phyloP scores from a whole-genome alignment of 108 stramenopile genomes.

The Skeletonema marinoi region DNA sequence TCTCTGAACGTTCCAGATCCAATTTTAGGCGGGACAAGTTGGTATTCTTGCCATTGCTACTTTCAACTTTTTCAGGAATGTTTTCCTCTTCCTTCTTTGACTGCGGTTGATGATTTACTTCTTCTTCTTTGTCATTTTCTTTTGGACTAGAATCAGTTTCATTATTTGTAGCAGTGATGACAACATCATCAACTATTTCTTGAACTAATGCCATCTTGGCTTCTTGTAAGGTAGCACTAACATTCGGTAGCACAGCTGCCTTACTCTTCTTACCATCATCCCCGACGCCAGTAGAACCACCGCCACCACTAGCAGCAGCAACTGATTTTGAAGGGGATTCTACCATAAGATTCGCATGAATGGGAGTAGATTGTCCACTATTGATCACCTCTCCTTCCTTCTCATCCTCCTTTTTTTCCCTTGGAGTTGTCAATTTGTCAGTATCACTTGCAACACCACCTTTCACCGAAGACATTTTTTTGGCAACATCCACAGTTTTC shows the following conservation, averaged over 20 bases:
- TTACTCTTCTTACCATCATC: not conserved
- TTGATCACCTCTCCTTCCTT: not conserved
- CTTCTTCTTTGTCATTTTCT: not conserved
- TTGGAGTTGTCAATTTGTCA: not conserved
- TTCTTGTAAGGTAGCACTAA: not conserved
- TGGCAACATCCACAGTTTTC: not conserved
- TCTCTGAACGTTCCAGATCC: constrained; percentile 9
- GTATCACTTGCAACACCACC: not conserved
- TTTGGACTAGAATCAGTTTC: not conserved
- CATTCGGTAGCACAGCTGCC: not conserved
- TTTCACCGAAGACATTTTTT: not conserved
- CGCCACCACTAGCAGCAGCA: not conserved
- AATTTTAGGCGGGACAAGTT: constrained; percentile 9
- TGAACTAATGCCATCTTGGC: not conserved
- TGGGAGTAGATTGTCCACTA: not conserved
- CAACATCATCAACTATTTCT: not conserved
- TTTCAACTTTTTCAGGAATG: not conserved
- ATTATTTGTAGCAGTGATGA: not conserved
- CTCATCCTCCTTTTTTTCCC: not conserved
- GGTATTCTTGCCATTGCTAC: not conserved
- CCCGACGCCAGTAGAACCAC: not conserved
- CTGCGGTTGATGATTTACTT: not conserved
- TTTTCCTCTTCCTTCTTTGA: not conserved
- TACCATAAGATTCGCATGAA: not conserved
- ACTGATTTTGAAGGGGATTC: not conserved